Percentiles rank a stretch among this genome's conserved stretches.
Evolutionary conservation across 768 basidiomycete species (phyloP).

Genomic region (Hirschioporus abietinus): DNA sequence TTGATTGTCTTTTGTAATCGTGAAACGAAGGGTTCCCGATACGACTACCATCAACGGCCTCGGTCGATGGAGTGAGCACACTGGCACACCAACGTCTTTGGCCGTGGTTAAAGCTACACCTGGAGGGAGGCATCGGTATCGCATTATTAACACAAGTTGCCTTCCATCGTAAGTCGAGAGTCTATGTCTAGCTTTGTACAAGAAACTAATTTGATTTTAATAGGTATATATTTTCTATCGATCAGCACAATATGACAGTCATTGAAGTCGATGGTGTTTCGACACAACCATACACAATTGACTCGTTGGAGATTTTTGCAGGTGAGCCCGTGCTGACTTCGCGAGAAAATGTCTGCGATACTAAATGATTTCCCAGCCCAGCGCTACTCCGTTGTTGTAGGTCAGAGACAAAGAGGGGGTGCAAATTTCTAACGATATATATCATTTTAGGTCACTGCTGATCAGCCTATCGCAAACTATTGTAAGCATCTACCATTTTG

Average conservation of each 20-base stretch:
- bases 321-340: conserved; percentile 6
- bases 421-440: conserved; percentile 10
- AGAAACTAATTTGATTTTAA: neutral
- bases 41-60: conserved; percentile 49
- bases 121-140: conserved; percentile 18
- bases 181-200: neutral
- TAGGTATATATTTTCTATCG: conserved; percentile 21
- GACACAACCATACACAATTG: conserved; percentile 18
- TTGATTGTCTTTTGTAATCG: neutral
- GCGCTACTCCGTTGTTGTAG: conserved; percentile 25
- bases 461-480: conserved; percentile 16
- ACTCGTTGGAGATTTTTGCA: conserved; percentile 20
- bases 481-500: conserved; percentile 12
- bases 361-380: conserved; percentile 7
- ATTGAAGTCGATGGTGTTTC: conserved; percentile 24
- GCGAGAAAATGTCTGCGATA: neutral
- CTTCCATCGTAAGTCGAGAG: conserved; percentile 13
- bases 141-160: conserved; percentile 21
- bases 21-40: conserved; percentile 18
- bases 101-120: conserved; percentile 39
- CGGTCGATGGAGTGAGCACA: conserved; percentile 30
- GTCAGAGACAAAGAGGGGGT: conserved; percentile 3
- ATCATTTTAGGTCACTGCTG: conserved; percentile 17
- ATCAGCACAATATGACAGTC: conserved; percentile 21
- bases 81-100: conserved; percentile 34